Base-by-base conservation (phyloP, 2,329 filamentous ascomycete genomes). In the Fusarium buharicum region DNA sequence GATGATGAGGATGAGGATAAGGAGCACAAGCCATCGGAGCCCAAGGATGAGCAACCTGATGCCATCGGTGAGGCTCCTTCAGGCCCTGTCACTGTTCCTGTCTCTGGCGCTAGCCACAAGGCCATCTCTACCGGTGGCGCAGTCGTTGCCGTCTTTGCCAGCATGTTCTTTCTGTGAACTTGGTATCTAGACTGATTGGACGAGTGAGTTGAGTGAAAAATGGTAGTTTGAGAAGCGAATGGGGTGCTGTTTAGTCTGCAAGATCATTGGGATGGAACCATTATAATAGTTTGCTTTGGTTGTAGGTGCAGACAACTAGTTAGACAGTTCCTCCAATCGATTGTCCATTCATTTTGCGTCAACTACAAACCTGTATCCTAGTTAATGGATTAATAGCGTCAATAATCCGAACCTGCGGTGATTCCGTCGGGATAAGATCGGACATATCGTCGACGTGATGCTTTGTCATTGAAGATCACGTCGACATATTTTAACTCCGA, bases 41-140 rank as follows among this genome's bases (percentile, higher is more conserved):
- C 40, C 20, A 44, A 37, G 33, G 55, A 52, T 4, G 24, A 49
- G 22, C 30, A 45, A 20, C 28, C 14, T 14, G 30, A 55, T 36
- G 31, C 55, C 8, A 17, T 16, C 10, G 41, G 24, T 10, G 48
- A 50, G 11, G 41, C 47, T 38, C 55, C 56, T 8, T 30, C 33
- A 17, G 36, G 46, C 17, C 69, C 69, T 8, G 8, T 54, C 22
- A 58, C 50, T 14, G 68, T 70, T 14, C 51, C 65, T 30, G 57
- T 61, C 17, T 62, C 67, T n/a, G 63, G 41, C 9, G 65, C 53
- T 8, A 62, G 34, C 31, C 65, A 48, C 50, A 55, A 45, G n/a
- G 44, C 44, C 33, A 50, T 56, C 50, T 64, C 68, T 11, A 46
- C 52, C 6, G 22, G 45, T 13, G 34, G 52, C 37, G 34, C 61